These are phyloP conservation scores for Talaromyces trachyspermus DNA, from an alignment of 495 filamentous ascomycete genomes.

Conservation along the genomic window DNA sequence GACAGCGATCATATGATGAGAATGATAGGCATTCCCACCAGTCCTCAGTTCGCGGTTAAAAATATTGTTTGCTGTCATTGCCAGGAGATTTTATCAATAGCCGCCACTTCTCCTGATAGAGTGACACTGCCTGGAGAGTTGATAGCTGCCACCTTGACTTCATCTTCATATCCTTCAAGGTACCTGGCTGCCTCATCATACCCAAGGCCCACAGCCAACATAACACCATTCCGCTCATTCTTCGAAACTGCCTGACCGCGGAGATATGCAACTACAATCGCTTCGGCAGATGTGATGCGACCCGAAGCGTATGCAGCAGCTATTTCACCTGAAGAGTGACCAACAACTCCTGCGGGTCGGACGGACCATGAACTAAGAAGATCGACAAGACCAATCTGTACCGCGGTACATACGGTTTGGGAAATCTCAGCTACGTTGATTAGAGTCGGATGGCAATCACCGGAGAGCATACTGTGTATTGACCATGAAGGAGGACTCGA, in stretches of 20 bases:
- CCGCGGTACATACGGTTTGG: slow-evolving; percentile 25
- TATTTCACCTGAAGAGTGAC: slow-evolving; percentile 19
- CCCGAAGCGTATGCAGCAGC: slow-evolving; percentile 18
- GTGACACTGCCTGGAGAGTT: slow-evolving; percentile 49
- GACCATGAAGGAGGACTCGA: slow-evolving; percentile 40
- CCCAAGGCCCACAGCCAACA: slow-evolving; percentile 34
- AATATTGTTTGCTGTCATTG: slow-evolving; percentile 3
- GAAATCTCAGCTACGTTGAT: slow-evolving; percentile 7
- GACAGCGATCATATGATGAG: slow-evolving; percentile 18
- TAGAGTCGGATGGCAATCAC: slow-evolving; percentile 3
- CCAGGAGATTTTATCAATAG: slow-evolving; percentile 26
- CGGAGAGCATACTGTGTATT: slow-evolving; percentile 20
- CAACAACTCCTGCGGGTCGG: slow-evolving; percentile 4
- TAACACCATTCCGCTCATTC: slow-evolving; percentile 19
- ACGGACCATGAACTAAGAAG: slow-evolving; percentile 8
- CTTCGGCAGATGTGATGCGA: slow-evolving; percentile 5
- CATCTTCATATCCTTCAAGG: slow-evolving; percentile 11
- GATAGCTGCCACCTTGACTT: slow-evolving; percentile 37
- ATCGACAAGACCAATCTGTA: slow-evolving; percentile 31
- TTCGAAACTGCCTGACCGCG: slow-evolving; percentile 9
- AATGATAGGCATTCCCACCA: slow-evolving; percentile 50
- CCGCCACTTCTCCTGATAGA: slow-evolving; percentile 24
- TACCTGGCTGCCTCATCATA: slow-evolving; percentile 17
- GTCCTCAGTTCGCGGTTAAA: slow-evolving; percentile 27
- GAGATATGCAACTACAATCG: slow-evolving; percentile 10